phyloP scores from a whole-genome alignment of 2,329 filamentous ascomycete species.

The Elsinoe perseae region DNA sequence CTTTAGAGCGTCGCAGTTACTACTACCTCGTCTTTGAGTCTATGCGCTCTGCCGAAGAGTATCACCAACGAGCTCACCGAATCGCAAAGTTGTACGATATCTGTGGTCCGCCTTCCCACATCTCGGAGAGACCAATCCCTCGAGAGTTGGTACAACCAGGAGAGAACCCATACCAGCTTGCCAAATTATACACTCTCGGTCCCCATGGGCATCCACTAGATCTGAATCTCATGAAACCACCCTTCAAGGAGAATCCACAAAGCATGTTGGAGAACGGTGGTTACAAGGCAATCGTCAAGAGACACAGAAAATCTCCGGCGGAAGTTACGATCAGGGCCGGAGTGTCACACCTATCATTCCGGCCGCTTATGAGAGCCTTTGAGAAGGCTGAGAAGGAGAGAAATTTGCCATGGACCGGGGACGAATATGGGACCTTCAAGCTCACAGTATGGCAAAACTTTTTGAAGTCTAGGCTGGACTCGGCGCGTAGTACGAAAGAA shows the following conservation, averaged over 20 bases:
- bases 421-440: neutral
- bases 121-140: slow-evolving; percentile 38
- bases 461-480: slow-evolving; percentile 16
- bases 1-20: slow-evolving; percentile 54
- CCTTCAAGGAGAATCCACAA: slow-evolving; percentile 25
- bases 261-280: slow-evolving; percentile 35
- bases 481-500: slow-evolving; percentile 9
- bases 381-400: slow-evolving; percentile 20
- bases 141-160: slow-evolving; percentile 39
- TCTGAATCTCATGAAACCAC: slow-evolving; percentile 21
- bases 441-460: neutral
- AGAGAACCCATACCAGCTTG: slow-evolving; percentile 38
- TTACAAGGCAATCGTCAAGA: slow-evolving; percentile 23
- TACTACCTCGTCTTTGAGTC: slow-evolving; percentile 65
- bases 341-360: slow-evolving; percentile 26
- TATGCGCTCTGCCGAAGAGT: slow-evolving; percentile 51
- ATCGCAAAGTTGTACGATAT: slow-evolving; percentile 43
- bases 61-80: slow-evolving; percentile 48
- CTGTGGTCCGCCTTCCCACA: slow-evolving; percentile 36
- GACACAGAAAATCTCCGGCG: slow-evolving; percentile 25
- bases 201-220: slow-evolving; percentile 35
- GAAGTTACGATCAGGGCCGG: slow-evolving; percentile 30
- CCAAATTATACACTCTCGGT: slow-evolving; percentile 44
- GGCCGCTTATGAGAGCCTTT: slow-evolving; percentile 24
- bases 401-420: slow-evolving; percentile 20